Evolutionary conservation across 179 eudicot genomes (phyloP), one percentile per base, ranked within the genome.

Genomic region (Nepenthes alata): DNA sequence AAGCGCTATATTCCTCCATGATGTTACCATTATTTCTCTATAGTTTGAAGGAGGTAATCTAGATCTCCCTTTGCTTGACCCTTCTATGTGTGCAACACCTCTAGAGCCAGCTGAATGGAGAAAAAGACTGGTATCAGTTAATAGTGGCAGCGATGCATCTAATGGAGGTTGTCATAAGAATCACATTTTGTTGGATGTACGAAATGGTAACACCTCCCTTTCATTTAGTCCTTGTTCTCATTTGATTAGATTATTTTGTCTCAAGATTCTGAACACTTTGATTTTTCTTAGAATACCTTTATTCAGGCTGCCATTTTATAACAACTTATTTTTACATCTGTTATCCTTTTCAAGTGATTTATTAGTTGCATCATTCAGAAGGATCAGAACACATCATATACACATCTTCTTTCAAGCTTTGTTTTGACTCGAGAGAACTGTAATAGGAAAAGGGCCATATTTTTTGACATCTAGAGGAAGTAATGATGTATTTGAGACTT

Each of bases 1-100:
- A 1, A 47, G 11, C 50, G 7, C 50, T 47, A 47, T 11, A 47
- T 50, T 5, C 55, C n/a, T 11, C n/a, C 2, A 2, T 47, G 12
- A 6, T 5, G 12, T 47, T 15, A 38, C 10, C 44, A 44, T 15
- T 16, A 35, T 61, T 68, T 66, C 35, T 69, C 55, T 65, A 34
- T 78, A 93, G 98, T 76, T 81, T 72, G 98, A 93, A 81, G 85
- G 80, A 77, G 95, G 93, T 60, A 76, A 67, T 61, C 86, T 82
- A 72, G 88, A 80, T 70, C 95, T 93, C 70, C 98, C 95, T 58
- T 72, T 93, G 81, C 81, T 79, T 66, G 93, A 93, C 71, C 83
- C 87, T 36, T 83, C 83, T 25, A 79, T 86, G 88, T 83, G 90
- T 67, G 95, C 95, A 60, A 82, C 76, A 39, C 97, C 97, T 50